Evolutionary conservation across 2,329 filamentous ascomycete species (phyloP).

Genomic region (Sordariomycetes sp.): DNA sequence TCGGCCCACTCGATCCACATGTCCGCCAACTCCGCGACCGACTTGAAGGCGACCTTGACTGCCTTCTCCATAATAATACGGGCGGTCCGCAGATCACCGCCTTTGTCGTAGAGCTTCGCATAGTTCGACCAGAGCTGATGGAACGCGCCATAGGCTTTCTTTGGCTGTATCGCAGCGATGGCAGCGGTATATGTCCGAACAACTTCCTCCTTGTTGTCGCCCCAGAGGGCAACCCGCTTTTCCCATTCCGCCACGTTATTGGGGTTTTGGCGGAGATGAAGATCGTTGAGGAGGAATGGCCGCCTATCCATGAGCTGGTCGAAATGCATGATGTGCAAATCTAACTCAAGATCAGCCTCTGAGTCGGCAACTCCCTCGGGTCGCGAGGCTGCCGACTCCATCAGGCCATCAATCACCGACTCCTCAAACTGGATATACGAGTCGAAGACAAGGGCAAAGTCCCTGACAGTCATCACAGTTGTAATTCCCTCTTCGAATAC

Average conservation of each 20-base stretch:
- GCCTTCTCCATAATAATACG: constrained; percentile 95
- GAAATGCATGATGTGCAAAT: constrained; percentile 95
- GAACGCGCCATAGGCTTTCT: constrained; percentile 86
- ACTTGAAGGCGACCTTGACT: constrained; percentile 95
- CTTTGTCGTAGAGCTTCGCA: constrained; percentile 90
- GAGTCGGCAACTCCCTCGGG: constrained; percentile 72
- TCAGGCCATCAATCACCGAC: constrained; percentile 79
- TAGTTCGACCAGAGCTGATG: constrained; percentile 95
- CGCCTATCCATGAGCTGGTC: constrained; percentile 96
- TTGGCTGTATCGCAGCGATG: constrained; percentile 84
- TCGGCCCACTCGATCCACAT: constrained; percentile 99
- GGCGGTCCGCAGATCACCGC: constrained; percentile 71
- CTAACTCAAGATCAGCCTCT: constrained; percentile 82
- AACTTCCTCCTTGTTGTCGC: constrained; percentile 79
- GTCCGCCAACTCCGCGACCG: constrained; percentile 89
- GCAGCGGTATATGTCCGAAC: constrained; percentile 92
- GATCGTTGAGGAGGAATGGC: constrained; percentile 92
- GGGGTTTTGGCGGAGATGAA: constrained; percentile 86
- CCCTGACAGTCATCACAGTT: constrained; percentile 95
- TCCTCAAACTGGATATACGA: constrained; percentile 96
- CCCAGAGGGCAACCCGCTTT: constrained; percentile 92
- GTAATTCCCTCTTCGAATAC: constrained; percentile 93
- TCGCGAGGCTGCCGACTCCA: constrained; percentile 72
- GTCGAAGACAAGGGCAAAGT: constrained; percentile 94
- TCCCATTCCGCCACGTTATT: constrained; percentile 96